Base-by-base conservation (phyloP, 2,329 filamentous ascomycete species). In the Pezicula neosporulosa region DNA sequence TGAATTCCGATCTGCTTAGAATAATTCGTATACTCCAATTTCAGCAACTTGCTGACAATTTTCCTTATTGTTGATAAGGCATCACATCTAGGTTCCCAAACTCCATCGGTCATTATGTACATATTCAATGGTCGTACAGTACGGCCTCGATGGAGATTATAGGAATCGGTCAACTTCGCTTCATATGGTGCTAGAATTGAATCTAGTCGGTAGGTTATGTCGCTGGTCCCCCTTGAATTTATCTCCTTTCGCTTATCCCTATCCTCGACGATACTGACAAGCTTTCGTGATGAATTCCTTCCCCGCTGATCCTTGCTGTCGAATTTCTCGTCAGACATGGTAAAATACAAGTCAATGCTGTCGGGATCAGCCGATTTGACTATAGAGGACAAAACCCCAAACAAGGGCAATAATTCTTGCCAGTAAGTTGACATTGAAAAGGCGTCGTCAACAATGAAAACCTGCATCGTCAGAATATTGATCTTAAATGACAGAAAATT, bases 71-170 rank as follows among this genome's bases (percentile, higher is more conserved):
- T 12, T 21, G 16, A 15, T 15, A 10, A 16, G 4, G 42, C 16
- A 36, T 55, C 42, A 16, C 35, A 39, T 6, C 46, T 10, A n/a
- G 41, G 6, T 37, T 51, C 28, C 55, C 54, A 60, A 15, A 56
- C n/a, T 6, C 50, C 54, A 47, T 58, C 43, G 4, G 54, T 60
- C 2, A 60, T 19, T 4, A 60, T 43, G 44, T 59, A 60, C 2
- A 60, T 24, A 27, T 37, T 57, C 24, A 59, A 24, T 6, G 54
- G 52, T 7, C 42, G 48, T 18, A 44, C 38, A 4, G 24, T 27
- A 30, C 28, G 4, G 10, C 28, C 28, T 30, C 28, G 28, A 12
- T 7, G 7, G 6, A 30, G 10, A 7, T 8, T 30, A 30, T 30
- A 7, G 28, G 10, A 12, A 30, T 30, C 10, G 28, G 28, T 30